Evolutionary conservation across 768 basidiomycete species (phyloP), one percentile per base, ranked within the genome.

Genomic region (Hygrophorus pudorinus): DNA sequence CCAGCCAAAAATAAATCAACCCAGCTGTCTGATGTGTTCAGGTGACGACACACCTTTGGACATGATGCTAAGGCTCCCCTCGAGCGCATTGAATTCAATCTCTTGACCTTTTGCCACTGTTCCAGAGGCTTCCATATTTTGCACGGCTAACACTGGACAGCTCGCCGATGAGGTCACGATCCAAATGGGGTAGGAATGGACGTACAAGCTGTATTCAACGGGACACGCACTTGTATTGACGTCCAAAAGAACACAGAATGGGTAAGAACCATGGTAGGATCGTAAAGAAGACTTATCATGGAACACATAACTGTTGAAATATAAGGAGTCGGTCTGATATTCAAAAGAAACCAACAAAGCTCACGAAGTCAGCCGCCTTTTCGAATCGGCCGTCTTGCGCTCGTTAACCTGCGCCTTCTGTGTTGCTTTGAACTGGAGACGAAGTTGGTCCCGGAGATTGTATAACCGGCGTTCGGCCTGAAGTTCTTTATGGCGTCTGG

Each of bases 41-140:
- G 24, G 7, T 3, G 30, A 43, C 31, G 11, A 51, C 66, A 32
- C 30, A 74, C 83, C 84, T 70, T 88, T 86, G 29, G 80, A 79
- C 91, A 92, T 92, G 81, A 88, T 87, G 45, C 76, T 80, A 40
- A 92, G 62, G 53, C 81, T 85, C 1, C 85, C 85, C 52, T 79
- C 78, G 12, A 92, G 71, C 5, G 87, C 92, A 54, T 79, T 80
- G 56, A 92, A 91, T 65, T 96, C 91, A 45, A 93, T 79, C 49
- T 85, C 80, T 55, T 91, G 83, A 30, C 81, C 77, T 51, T 76
- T 79, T 1, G 74, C 71, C 36, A 94, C 74, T 1, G 76, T 73
- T 6, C 82, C 78, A 1, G 78, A 78, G 1, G 86, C 88, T 49
- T 85, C 81, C 75, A 94, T 81, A 56, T 97, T 94, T 64, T 96